Base-by-base conservation (phyloP, 1,284 basidiomycete species). In the Naganishia liquefaciens region DNA sequence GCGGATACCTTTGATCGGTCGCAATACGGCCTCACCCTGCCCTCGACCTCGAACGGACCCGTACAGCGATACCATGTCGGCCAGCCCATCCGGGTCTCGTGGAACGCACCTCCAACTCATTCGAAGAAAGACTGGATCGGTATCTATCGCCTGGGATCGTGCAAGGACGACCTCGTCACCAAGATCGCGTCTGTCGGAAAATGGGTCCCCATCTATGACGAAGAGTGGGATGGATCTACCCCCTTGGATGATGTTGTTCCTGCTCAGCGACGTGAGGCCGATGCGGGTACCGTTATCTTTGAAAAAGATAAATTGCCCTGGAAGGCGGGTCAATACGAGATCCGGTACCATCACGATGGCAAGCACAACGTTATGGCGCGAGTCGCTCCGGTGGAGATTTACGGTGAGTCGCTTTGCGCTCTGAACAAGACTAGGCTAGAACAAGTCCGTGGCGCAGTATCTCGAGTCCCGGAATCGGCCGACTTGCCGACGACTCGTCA, bases 91-190 rank as follows among this genome's bases (percentile, higher is more conserved):
- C 82, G 79, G 5, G 84, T 98, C 40, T 84, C 85, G 49, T 99
- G 94, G 94, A 86, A 86, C 60, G 94, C 91, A 1, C 93, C 95
- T 0, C 79, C 82, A 39, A 85, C 87, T 65, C 95, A 98, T 75
- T 95, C 93, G 13, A 84, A 91, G n/a, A 86, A 88, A 71, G 95
- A 99, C 77, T 99, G 95, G 96, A 90, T 99, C 71, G 96, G 94
- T 13, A 85, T 99, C 47, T 97, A 96, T 72, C 92, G 92, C 80
- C 71, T 92, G 66, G 92, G 91, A 30, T 91, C 91, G 0, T 93
- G 92, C 78, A 87, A 87, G 73, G 89, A 87, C 19, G 86, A 82
- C 23, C 81, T 89, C 21, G 85, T 96, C 49, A 99, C 96, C 3
- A 87, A 87, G 66, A 88, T 89, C n/a, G 87, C 88, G 4, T 91